Conservation (phyloP, 225 moss, liverwort and hornwort species). For the Bryoerythrophyllum caledonicum region DNA sequence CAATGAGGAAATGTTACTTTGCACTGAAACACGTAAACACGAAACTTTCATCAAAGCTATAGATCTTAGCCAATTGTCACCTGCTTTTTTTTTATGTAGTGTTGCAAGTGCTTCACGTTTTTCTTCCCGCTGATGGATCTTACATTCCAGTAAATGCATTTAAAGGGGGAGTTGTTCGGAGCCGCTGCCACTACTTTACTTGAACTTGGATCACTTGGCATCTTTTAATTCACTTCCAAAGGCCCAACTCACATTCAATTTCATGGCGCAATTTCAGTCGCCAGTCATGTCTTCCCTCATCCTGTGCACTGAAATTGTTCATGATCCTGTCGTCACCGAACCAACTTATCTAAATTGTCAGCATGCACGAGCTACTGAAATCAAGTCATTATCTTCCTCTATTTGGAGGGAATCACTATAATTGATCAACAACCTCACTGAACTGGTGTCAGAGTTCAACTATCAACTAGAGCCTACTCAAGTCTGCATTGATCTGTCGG, state of each 20-base stretch:
- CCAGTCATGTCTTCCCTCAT: no score
- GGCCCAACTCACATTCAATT: neutral
- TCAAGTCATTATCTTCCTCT: neutral
- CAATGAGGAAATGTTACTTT: neutral
- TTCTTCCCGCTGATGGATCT: conserved; percentile 64
- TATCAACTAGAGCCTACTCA: neutral
- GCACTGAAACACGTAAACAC: neutral
- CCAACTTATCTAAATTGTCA: neutral
- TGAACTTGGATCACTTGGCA: conserved; percentile 30
- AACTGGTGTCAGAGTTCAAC: neutral
- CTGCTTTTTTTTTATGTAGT: conserved; percentile 47
- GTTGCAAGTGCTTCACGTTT: conserved; percentile 47
- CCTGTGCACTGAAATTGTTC: neutral
- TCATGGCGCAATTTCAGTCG: neutral
- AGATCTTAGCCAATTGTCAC: conserved; percentile 7
- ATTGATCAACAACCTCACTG: neutral
- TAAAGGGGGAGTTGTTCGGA: conserved; percentile 24
- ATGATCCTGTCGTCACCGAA: neutral
- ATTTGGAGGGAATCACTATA: neutral
- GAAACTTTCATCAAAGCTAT: no score
- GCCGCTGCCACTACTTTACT: conserved; percentile 19
- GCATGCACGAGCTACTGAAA: neutral
- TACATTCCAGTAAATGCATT: conserved; percentile 63
- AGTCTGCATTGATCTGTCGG: neutral
- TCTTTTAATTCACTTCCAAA: conserved; percentile 19